Evolutionary conservation across 2,329 filamentous ascomycete species (phyloP).

Genomic region (Sarocladium kiliense): DNA sequence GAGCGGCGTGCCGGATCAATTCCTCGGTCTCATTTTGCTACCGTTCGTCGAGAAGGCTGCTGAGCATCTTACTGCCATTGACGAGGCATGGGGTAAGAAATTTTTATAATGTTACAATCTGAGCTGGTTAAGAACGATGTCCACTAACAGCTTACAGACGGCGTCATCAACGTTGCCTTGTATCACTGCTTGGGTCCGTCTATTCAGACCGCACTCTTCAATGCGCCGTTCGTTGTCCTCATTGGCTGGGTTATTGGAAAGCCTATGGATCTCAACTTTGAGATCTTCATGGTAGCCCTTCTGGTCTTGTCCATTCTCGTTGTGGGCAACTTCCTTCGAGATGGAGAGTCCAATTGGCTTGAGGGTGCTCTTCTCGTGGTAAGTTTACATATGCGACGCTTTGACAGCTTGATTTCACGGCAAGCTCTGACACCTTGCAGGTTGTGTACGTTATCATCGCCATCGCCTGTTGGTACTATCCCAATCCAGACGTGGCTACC

Average conservation of each 20-base stretch:
- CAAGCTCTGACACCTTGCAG: slow-evolving; percentile 9
- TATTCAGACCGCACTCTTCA: slow-evolving; percentile 71
- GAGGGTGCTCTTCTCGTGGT: slow-evolving; percentile 68
- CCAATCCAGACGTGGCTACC: slow-evolving; percentile 32
- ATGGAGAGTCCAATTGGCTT: slow-evolving; percentile 71
- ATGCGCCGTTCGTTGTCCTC: slow-evolving; percentile 66
- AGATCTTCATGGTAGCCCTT: slow-evolving; percentile 70
- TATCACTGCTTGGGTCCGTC: slow-evolving; percentile 69
- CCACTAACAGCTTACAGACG: too few relatives aligned
- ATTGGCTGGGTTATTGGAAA: slow-evolving; percentile 64
- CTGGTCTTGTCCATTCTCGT: slow-evolving; percentile 70
- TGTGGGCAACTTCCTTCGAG: slow-evolving; percentile 69
- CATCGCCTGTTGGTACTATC: slow-evolving; percentile 40
- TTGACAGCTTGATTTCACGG: rapidly evolving
- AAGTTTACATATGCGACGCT: too few relatives aligned
- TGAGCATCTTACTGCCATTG: slow-evolving; percentile 64
- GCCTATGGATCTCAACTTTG: slow-evolving; percentile 66
- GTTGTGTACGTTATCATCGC: slow-evolving; percentile 39
- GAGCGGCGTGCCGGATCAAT: slow-evolving; percentile 25
- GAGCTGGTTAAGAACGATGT: neutral
- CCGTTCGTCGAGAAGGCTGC: slow-evolving; percentile 67
- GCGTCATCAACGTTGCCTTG: slow-evolving; percentile 62
- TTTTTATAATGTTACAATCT: rapidly evolving
- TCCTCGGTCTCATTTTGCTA: slow-evolving; percentile 54
- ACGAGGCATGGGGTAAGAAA: slow-evolving; percentile 56